Percentiles rank a stretch among this genome's conserved stretches.
Evolutionary conservation across 345 rosid genomes (phyloP).

Genomic region (Pistacia atlantica): DNA sequence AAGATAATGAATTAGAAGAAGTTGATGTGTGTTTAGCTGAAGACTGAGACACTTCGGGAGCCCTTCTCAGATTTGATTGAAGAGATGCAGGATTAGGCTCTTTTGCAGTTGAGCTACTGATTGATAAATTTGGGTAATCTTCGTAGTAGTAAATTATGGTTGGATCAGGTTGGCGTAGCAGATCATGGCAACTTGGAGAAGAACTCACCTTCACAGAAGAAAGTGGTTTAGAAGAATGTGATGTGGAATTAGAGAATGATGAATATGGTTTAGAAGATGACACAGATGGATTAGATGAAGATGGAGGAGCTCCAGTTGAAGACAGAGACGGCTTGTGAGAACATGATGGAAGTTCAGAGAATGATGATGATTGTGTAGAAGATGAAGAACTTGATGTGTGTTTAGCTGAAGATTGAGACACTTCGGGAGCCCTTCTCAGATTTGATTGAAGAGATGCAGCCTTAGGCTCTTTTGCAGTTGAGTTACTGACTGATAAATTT

Average conservation of each 20-base stretch:
- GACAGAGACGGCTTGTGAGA: too few species aligned
- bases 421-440: neutral
- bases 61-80: neutral
- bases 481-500: neutral
- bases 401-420: neutral
- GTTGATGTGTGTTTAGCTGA: neutral
- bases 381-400: neutral
- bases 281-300: too few species aligned
- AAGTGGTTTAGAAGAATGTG: too few species aligned
- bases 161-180: neutral
- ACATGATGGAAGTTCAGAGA: too few species aligned
- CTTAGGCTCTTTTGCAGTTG: neutral
- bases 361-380: too few species aligned
- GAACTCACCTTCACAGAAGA: too few species aligned
- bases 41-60: neutral
- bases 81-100: neutral
- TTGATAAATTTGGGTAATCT: neutral
- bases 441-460: neutral
- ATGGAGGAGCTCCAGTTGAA: too few species aligned
- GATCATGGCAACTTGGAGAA: neutral
- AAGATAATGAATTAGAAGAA: neutral
- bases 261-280: too few species aligned
- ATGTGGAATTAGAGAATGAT: too few species aligned
- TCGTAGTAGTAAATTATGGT: neutral
- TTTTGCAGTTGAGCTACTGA: neutral